Evolutionary conservation across 495 filamentous ascomycete species (phyloP), one percentile per base, ranked within the genome.

Genomic region (Penicillium riverlandense): DNA sequence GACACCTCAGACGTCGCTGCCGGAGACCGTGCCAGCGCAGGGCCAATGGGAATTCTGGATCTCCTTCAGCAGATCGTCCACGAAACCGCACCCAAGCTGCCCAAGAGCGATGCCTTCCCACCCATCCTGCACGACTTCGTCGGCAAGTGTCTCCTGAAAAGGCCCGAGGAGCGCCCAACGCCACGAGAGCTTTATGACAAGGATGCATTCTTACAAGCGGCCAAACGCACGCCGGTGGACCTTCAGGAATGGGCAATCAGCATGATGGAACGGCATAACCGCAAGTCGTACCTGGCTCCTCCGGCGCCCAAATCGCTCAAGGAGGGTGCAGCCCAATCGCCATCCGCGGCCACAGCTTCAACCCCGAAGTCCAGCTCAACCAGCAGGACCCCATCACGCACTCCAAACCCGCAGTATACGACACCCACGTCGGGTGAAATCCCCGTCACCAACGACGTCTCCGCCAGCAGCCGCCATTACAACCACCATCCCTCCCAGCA

Each of bases 11-110:
- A 87, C 52, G 77, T 86, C 36, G 79, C 84, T 40, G 89, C 83
- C 4, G 80, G 78, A 12, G 77, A 82, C 44, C 74, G 80, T 40
- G 83, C 82, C 34, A 79, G 76, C 29, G 79, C 76, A 9, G 84
- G 82, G 1, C 91, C 91, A 7, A 88, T 92, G 65, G 92, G 92
- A 47, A 98, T 98, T 63, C 72, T 98, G 43, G 92, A 98, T 62
- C 76, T 98, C 34, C 75, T 98, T 11, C 92, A 98, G 66, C 90
- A 95, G 59, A 98, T 98, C 58, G 92, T 98, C 35, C 87, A 96
- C 54, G 92, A 98, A 61, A 87, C 92, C 2, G 88, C 92, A 1
- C 92, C 92, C 4, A 87, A 79, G 55, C 77, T 97, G 30, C 92
- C 92, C 11, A 91, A 96, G 75, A 96, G 90, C 58, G 90, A 96